These are phyloP conservation scores for Globisporangium cylindrosporum DNA, from an alignment of 352 stramenopile species.

Conservation along the genomic window DNA sequence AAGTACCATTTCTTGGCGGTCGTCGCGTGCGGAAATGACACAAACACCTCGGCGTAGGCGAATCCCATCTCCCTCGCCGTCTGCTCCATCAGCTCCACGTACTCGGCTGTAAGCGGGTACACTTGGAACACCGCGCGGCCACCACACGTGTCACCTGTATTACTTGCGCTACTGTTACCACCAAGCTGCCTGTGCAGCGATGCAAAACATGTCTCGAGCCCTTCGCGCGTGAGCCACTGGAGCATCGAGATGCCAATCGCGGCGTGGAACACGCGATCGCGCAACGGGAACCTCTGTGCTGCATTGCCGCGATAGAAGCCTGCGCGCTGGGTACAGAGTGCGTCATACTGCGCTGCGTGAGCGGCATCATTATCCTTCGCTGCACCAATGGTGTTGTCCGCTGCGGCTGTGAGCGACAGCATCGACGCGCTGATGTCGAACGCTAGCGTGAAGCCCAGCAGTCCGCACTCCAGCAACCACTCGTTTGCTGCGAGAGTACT, in stretches of 20 bases:
- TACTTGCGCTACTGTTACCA: not conserved
- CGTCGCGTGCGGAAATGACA: constrained; percentile 65
- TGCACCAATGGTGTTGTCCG: not conserved
- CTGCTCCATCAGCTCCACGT: constrained; percentile 61
- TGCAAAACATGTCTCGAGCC: constrained; percentile 56
- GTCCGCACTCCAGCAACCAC: constrained; percentile 41
- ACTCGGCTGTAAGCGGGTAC: constrained; percentile 48
- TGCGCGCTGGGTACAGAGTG: constrained; percentile 14
- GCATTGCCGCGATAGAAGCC: constrained; percentile 72
- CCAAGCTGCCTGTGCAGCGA: constrained; percentile 38
- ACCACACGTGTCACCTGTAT: not conserved
- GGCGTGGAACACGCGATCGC: constrained; percentile 32
- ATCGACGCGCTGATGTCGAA: constrained; percentile 81
- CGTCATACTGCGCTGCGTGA: not conserved
- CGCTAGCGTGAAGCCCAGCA: constrained; percentile 42
- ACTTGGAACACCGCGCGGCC: constrained; percentile 62
- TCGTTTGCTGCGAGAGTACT: constrained; percentile 51
- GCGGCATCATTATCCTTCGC: not conserved
- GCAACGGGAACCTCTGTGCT: constrained; percentile 57
- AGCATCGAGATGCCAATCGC: constrained; percentile 83
- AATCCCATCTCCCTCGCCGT: constrained; percentile 47
- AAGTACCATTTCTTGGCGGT: constrained; percentile 81
- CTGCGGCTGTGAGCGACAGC: constrained; percentile 38
- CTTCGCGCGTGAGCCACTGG: constrained; percentile 68
- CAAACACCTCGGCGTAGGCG: constrained; percentile 50